phyloP scores from a whole-genome alignment of 805 yeast genomes.

The Candida golubevii region DNA sequence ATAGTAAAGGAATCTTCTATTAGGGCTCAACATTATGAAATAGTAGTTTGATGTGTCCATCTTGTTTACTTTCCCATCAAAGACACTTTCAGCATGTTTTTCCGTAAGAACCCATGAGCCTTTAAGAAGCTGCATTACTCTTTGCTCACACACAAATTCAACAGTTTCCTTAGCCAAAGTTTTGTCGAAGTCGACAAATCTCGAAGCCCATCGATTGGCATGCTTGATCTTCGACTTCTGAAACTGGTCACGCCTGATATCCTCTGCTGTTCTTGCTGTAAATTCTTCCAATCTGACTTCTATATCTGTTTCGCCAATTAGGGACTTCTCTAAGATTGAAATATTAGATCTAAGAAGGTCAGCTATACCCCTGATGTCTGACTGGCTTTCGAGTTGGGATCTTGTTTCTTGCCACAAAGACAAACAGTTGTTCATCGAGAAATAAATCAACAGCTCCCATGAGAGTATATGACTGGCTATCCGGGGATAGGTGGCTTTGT shows the following conservation, averaged over 20 bases:
- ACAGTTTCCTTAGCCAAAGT: slow-evolving; percentile 53
- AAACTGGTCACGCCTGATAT: slow-evolving; percentile 54
- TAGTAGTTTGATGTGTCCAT: slow-evolving; percentile 35
- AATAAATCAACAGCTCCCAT: slow-evolving; percentile 54
- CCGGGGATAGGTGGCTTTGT: slow-evolving; percentile 29
- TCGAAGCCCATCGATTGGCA: slow-evolving; percentile 40
- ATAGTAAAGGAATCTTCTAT: slow-evolving; percentile 55
- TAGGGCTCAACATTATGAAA: slow-evolving; percentile 63
- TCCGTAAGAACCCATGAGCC: slow-evolving; percentile 81
- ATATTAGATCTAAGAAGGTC: slow-evolving; percentile 38
- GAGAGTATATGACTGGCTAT: slow-evolving; percentile 40
- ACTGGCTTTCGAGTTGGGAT: slow-evolving; percentile 40
- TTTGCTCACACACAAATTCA: slow-evolving; percentile 71
- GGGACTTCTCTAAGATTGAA: slow-evolving; percentile 25
- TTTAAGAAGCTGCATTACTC: slow-evolving; percentile 63
- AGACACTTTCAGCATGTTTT: slow-evolving; percentile 39
- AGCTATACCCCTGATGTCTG: slow-evolving; percentile 50
- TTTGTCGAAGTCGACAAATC: slow-evolving; percentile 46
- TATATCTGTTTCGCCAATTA: slow-evolving; percentile 21
- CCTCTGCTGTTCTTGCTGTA: slow-evolving; percentile 38
- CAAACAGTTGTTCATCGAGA: slow-evolving; percentile 53
- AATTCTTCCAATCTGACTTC: slow-evolving; percentile 47
- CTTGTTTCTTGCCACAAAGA: slow-evolving; percentile 62
- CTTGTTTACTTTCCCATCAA: slow-evolving; percentile 17
- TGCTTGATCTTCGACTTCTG: slow-evolving; percentile 35